Evolutionary conservation across 306 rosid species (phyloP).

Genomic region (Ormosia semicastrata): DNA sequence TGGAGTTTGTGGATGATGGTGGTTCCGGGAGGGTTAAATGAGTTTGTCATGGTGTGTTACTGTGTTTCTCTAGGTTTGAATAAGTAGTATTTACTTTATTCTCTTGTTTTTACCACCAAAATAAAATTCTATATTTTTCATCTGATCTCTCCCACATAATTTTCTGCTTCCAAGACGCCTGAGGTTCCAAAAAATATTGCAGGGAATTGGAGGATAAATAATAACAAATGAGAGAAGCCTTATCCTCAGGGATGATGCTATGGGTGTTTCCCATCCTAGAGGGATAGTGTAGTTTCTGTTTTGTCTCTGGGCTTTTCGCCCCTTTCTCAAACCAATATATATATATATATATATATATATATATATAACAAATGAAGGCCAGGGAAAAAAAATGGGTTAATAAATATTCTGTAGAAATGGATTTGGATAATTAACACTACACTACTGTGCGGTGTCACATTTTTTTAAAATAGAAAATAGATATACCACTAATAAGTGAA

Average conservation of each 20-base stretch:
- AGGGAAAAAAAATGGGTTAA: too few species aligned
- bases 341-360: too few species aligned
- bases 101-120: neutral
- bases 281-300: too few species aligned
- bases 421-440: neutral
- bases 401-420: neutral
- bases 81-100: conserved; percentile 32
- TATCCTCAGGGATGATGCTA: too few species aligned
- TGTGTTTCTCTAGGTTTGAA: conserved; percentile 53
- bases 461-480: neutral
- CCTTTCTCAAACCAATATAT: too few species aligned
- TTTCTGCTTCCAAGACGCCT: too few species aligned
- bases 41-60: conserved; percentile 55
- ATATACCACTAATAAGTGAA: neutral
- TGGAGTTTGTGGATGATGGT: conserved; percentile 27
- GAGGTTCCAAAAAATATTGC: too few species aligned
- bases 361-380: too few species aligned
- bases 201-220: too few species aligned
- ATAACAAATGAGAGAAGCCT: too few species aligned
- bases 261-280: too few species aligned
- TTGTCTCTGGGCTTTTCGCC: too few species aligned
- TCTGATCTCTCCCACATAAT: neutral
- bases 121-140: neutral
- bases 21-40: conserved; percentile 24
- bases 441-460: neutral